Evolutionary conservation across 2,329 filamentous ascomycete genomes (phyloP).

Genomic region (Aspergillus aculeatinus): DNA sequence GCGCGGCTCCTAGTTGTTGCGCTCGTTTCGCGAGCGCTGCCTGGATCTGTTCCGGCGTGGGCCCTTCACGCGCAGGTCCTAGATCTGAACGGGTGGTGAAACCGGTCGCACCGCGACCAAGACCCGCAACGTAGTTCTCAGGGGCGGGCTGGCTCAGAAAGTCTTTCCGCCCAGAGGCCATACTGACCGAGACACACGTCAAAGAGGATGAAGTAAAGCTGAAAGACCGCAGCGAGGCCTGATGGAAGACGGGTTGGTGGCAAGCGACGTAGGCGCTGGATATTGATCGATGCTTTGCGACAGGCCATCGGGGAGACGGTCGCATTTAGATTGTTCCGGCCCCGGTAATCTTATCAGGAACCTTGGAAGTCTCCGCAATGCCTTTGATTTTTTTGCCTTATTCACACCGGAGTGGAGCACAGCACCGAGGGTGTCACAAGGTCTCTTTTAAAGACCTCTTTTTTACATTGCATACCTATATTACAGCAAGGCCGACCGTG

Average conservation of each 20-base stretch:
- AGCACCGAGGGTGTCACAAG: background rate
- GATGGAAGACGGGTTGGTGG: background rate
- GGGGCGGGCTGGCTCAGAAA: conserved; percentile 84
- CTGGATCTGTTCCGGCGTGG: conserved; percentile 97
- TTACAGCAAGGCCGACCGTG: background rate
- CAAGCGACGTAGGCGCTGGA: background rate
- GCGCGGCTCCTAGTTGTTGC: conserved; percentile 71
- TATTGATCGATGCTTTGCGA: conserved; percentile 3
- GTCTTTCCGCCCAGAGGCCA: conserved; percentile 68
- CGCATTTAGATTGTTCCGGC: conserved; percentile 20
- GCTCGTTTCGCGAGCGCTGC: conserved; percentile 94
- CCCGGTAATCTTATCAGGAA: conserved; percentile 22
- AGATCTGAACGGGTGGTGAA: conserved; percentile 97
- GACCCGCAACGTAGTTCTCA: conserved; percentile 89
- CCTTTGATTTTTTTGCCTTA: conserved; percentile 9
- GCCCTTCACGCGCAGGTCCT: conserved; percentile 89
- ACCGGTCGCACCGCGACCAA: conserved; percentile 94
- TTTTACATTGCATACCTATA: background rate
- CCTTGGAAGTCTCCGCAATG: conserved; percentile 16
- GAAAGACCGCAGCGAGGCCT: background rate
- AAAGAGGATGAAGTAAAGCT: background rate
- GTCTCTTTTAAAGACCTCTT: background rate
- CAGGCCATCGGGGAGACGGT: background rate
- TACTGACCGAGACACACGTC: conserved; percentile 32
- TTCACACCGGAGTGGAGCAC: background rate